These are phyloP conservation scores for Asterochloris erici DNA, from an alignment of 139 green algal genomes.

Conservation along the genomic window DNA sequence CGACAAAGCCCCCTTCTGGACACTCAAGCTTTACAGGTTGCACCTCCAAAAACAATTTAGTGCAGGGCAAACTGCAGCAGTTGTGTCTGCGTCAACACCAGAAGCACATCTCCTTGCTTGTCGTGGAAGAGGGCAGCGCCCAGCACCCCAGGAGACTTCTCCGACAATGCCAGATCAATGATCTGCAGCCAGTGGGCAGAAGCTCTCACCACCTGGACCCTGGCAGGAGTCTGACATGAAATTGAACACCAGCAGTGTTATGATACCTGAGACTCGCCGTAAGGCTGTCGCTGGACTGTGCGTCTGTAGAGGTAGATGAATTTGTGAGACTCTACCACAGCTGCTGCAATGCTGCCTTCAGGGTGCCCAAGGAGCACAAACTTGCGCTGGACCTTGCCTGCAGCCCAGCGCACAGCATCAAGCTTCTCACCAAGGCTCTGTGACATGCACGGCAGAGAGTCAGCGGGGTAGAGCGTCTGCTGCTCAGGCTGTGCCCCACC, in stretches of 20 bases:
- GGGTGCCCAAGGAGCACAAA: constrained; percentile 55
- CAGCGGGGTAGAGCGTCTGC: neutral
- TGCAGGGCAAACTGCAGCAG: no score
- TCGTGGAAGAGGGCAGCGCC: constrained; percentile 38
- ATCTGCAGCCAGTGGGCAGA: constrained; percentile 28
- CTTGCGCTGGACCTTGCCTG: constrained; percentile 62
- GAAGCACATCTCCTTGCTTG: no score
- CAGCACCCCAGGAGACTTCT: constrained; percentile 30
- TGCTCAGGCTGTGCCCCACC: constrained; percentile 12
- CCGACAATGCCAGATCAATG: constrained; percentile 51
- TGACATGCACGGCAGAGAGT: neutral
- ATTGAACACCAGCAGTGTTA: constrained; percentile 4
- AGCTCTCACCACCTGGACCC: neutral
- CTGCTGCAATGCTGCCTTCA: constrained; percentile 34
- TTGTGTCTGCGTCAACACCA: no score
- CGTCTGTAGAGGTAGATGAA: constrained; percentile 62
- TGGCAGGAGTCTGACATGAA: neutral
- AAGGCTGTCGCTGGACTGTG: constrained; percentile 16
- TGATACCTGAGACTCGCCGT: constrained; percentile 47
- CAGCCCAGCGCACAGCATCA: neutral
- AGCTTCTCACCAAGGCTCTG: neutral
- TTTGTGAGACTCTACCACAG: constrained; percentile 52
- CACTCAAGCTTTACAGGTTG: no score
- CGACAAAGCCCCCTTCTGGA: no score
- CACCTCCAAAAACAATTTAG: no score